Base-by-base conservation (phyloP, 2,329 filamentous ascomycete genomes). In the Pezizomycotina sp. region DNA sequence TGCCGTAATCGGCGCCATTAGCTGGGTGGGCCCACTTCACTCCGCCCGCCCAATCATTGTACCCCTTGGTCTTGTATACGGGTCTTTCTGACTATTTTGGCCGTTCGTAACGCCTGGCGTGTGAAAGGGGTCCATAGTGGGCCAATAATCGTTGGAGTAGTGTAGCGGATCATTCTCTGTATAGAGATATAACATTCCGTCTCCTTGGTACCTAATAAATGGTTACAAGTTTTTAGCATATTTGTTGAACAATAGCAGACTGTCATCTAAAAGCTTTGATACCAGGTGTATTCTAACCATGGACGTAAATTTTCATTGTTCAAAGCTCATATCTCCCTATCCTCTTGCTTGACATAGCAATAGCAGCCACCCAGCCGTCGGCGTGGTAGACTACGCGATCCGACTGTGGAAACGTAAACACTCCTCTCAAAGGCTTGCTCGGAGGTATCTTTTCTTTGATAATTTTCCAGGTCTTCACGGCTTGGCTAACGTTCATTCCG, bases 111-210 rank as follows among this genome's bases (percentile, higher is more conserved):
- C 43, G 8, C 43, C 43, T 13, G 43, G 43, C 14, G 40, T 40
- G 25, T 46, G 43, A 30, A 40, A 46, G 4, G 43, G 43, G 27
- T 46, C 43, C 43, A 46, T 46, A 5, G 43, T 46, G 16, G 43
- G 39, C 36, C 41, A 46, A 15, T 46, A 46, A 19, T 43, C 40
- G 24, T 46, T 37, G 6, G 41, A 37, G 30, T 37, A 46, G 18
- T 46, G 39, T 10, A 40, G 18, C 13, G 36, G 39, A 23, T 46
- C 43, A 22, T 37, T 46, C 23, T 44, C 40, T 3, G 41, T 42
- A 21, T 46, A 46, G 6, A 46, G 24, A 10, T 46, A 43, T 21
- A 46, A n/a, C 27, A 46, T 43, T 4, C 43, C 43, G 14, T 46
- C 43, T 16, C 43, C 43, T 23, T 44, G 43, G 22, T 46, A 46